Evolutionary conservation across 768 basidiomycete species (phyloP), one percentile per base, ranked within the genome.

Genomic region (Hygrocybe punicea): DNA sequence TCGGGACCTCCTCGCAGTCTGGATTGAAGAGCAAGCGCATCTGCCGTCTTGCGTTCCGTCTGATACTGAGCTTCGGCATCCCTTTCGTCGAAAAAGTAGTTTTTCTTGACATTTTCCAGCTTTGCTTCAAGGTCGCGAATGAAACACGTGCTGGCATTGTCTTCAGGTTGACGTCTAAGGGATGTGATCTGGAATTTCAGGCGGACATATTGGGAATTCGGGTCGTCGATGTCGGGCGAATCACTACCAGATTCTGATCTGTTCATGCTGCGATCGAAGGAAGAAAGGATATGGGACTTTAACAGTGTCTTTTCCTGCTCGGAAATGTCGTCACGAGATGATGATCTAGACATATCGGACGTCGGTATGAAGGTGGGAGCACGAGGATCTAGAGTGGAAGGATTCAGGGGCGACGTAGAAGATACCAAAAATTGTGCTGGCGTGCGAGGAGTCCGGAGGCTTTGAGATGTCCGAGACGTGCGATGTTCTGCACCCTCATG

Each of bases 1-100:
- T 51, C 40, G 4, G 50, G 24, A 40, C 19, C 49, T 19, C 70
- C 74, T 16, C 73, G 69, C 21, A 81, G 66, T 53, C 70, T 72
- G 25, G 77, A 75, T 60, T 79, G 74, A 6, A 88, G 76, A 6
- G 71, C 65, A 11, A 63, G 58, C 19, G 72, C 67, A 25, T 85
- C 78, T 19, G 71, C 73, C 61, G 81, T 81, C 42, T 80, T 71
- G 25, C 82, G 80, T 65, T 85, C 82, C 16, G 71, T 69, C 25
- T 69, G 74, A 69, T 85, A 90, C 21, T 77, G 67, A 4, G 70
- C 75, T 62, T 87, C 78, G 1, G 89, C 89, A 58, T 88, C 85
- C 54, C 72, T 75, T 62, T 82, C 78, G 55, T 89, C 78, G 64
- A 93, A 93, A 55, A 91, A 81, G 62, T 90, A 90, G 67, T 86